Evolutionary conservation across 495 filamentous ascomycete genomes (phyloP).

Genomic region (Aspergillus heteromorphus): DNA sequence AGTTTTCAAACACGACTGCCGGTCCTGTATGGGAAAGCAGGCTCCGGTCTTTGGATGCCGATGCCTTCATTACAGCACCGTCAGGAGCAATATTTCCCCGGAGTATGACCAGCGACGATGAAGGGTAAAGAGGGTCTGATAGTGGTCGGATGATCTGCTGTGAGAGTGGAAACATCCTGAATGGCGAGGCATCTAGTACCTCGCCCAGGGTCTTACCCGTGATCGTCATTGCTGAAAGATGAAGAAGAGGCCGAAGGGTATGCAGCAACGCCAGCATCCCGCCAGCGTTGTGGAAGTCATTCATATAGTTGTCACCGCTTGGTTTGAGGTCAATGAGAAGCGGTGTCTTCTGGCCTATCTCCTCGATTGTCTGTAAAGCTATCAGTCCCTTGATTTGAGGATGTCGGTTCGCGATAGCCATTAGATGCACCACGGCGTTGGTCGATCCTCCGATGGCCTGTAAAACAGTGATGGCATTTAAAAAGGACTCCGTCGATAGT

Average conservation of each 20-base stretch:
- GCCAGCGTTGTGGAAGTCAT: slow-evolving; percentile 63
- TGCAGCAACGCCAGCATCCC: slow-evolving; percentile 58
- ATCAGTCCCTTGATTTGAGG: slow-evolving; percentile 51
- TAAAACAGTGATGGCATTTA: slow-evolving; percentile 63
- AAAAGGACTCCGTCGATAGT: slow-evolving; percentile 54
- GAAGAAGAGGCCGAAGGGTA: slow-evolving; percentile 50
- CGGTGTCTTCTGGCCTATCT: slow-evolving; percentile 55
- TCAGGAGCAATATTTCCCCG: slow-evolving; percentile 51
- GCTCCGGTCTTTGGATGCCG: slow-evolving; percentile 49
- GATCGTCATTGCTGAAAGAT: slow-evolving; percentile 53
- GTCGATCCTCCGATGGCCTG: slow-evolving; percentile 67
- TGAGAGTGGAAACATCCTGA: slow-evolving; percentile 31
- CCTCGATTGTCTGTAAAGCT: slow-evolving; percentile 53
- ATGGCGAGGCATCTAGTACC: slow-evolving; percentile 42
- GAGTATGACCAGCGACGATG: slow-evolving; percentile 51
- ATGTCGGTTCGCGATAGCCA: slow-evolving; percentile 62
- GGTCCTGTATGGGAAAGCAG: slow-evolving; percentile 49
- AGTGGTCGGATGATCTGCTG: slow-evolving; percentile 48
- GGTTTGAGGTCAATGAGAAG: slow-evolving; percentile 64
- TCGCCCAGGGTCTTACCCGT: slow-evolving; percentile 55
- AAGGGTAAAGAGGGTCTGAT: slow-evolving; percentile 47
- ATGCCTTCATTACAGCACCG: slow-evolving; percentile 61
- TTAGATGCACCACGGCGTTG: slow-evolving; percentile 61
- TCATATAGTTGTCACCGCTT: slow-evolving; percentile 66
- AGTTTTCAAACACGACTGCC: slow-evolving; percentile 55